Base-by-base conservation (phyloP, 2,329 filamentous ascomycete genomes). In the Pezicula neosporulosa region DNA sequence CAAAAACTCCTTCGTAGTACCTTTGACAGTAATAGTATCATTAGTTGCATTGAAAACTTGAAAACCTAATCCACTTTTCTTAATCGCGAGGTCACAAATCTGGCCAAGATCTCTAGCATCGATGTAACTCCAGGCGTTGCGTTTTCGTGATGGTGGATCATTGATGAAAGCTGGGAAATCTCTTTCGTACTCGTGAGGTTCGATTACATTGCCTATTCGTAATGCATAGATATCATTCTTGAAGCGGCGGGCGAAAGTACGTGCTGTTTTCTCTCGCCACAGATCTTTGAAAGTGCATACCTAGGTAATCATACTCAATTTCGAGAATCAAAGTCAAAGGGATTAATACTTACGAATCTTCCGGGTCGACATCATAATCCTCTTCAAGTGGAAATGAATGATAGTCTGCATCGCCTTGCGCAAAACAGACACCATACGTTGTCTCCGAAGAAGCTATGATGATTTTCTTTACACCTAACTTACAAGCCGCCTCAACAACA, bases 31-130 rank as follows among this genome's bases (percentile, higher is more conserved):
- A 45, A 84, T 84, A 3, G 73, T 78, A 59, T 82, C 75, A 59
- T 86, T 86, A 0, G 80, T 82, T 2, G 81, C 82, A 60, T 86
- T 86, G 66, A 85, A 86, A 0, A 85, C 68, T 60, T 85, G 80
- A 57, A 82, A 86, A 0, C 82, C 82, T 9, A 86, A 60, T 0
- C 78, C 80, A 60, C 74, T 72, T 56, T 75, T 78, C 53, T 73
- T 57, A 4, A 85, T 71, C 16, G 71, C 75, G 8, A 78, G 60
- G 55, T 83, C 70, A 60, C 79, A 84, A 51, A 86, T 85, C 64
- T 81, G 78, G 0, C 81, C 83, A 3, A 86, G 63, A 58, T 86
- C 82, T 4, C 81, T 66, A 0, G 80, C 79, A 62, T 86, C 82
- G 19, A 81, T 82, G 62, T 86, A 86, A 19, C 73, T 77, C 82